Evolutionary conservation across 1,284 basidiomycete species (phyloP).

Genomic region (Lentinus polychrous): DNA sequence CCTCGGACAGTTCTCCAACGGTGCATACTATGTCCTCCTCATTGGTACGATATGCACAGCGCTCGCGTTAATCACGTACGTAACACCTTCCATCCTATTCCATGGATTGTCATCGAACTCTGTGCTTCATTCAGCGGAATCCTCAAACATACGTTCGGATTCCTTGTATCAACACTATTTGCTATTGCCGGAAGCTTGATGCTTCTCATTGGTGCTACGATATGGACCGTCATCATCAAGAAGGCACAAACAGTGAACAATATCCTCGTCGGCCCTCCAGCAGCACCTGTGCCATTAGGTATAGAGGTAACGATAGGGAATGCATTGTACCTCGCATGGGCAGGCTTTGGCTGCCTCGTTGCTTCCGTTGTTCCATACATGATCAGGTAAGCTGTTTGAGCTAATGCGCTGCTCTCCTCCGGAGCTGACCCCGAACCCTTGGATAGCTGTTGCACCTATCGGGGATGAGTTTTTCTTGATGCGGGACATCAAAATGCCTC

Average conservation of each 20-base stretch:
- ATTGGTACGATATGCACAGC: slow-evolving; percentile 63
- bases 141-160: slow-evolving; percentile 55
- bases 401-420: background rate
- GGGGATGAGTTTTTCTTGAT: slow-evolving; percentile 38
- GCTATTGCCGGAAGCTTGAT: slow-evolving; percentile 54
- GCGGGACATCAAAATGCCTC: slow-evolving; percentile 12
- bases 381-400: slow-evolving; percentile 39
- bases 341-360: slow-evolving; percentile 57
- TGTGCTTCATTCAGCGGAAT: slow-evolving; percentile 44
- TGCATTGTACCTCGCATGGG: slow-evolving; percentile 63
- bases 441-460: slow-evolving; percentile 60
- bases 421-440: background rate
- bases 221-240: slow-evolving; percentile 72
- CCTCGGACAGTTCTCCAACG: slow-evolving; percentile 54
- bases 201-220: slow-evolving; percentile 59
- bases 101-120: background rate
- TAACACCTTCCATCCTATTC: slow-evolving; percentile 22
- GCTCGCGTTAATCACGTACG: slow-evolving; percentile 54
- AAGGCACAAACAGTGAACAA: slow-evolving; percentile 55
- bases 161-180: slow-evolving; percentile 59
- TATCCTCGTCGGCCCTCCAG: slow-evolving; percentile 33
- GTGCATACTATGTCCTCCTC: slow-evolving; percentile 70
- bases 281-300: slow-evolving; percentile 40
- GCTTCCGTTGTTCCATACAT: slow-evolving; percentile 65
- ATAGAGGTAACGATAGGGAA: slow-evolving; percentile 55